These are phyloP conservation scores for Meredithiella fracta DNA, from an alignment of 2,329 filamentous ascomycete species.

Conservation along the genomic window DNA sequence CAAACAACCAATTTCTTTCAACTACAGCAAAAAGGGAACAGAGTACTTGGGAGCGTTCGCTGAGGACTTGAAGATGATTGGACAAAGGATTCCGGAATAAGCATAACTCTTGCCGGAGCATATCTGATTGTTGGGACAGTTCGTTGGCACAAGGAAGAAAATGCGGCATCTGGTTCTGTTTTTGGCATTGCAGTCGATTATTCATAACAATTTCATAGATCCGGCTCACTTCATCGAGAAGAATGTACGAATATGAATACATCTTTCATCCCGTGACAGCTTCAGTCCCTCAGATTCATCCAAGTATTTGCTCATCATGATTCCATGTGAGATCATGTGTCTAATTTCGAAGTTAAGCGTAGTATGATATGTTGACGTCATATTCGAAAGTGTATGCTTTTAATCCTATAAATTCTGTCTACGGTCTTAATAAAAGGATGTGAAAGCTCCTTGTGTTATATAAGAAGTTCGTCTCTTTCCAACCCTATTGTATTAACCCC, in stretches of 20 bases:
- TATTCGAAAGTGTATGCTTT: not conserved
- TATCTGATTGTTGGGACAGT: not conserved
- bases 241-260: not conserved
- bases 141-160: not conserved
- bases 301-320: not conserved
- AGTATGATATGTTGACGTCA: not conserved
- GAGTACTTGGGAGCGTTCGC: slow-evolving; percentile 3
- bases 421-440: no score
- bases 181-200: not conserved
- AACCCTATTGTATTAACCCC: not conserved
- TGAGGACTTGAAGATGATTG: slow-evolving; percentile 11
- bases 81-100: slow-evolving; percentile 8
- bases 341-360: no score
- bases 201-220: not conserved
- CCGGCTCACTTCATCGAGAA: not conserved
- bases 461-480: not conserved
- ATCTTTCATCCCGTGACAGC: not conserved
- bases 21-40: slow-evolving; percentile 1
- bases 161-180: slow-evolving; percentile 7
- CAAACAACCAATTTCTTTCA: slow-evolving; percentile 3
- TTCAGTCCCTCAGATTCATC: not conserved
- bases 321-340: no score
- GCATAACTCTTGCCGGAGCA: not conserved
- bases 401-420: no score
- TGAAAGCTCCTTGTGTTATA: no score